phyloP scores from a whole-genome alignment of 306 rosid genomes.

The Quercus bicolor region DNA sequence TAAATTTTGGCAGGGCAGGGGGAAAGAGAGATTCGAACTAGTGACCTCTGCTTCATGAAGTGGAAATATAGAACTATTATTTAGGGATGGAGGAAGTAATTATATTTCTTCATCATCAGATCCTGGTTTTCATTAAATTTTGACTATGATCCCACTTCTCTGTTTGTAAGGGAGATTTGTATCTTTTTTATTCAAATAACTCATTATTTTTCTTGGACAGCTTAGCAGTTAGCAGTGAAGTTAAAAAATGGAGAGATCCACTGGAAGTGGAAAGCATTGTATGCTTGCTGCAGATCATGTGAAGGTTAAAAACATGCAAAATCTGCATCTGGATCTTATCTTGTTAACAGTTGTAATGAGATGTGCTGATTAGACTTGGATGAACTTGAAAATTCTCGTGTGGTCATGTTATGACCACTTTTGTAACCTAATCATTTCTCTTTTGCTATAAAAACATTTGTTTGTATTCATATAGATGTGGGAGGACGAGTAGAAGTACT shows the following conservation, averaged over 20 bases:
- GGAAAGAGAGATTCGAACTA: no score
- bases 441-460: constrained; percentile 7
- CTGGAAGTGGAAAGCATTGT: constrained; percentile 19
- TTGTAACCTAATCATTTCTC: constrained; percentile 1
- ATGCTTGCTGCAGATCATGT: constrained; percentile 22
- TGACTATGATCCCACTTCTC: no score
- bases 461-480: not conserved
- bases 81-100: not conserved
- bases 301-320: constrained; percentile 23
- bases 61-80: no score
- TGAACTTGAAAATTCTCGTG: constrained; percentile 26
- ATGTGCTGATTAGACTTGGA: constrained; percentile 31
- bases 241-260: constrained; percentile 18
- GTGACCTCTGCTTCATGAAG: no score
- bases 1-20: no score
- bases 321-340: constrained; percentile 29
- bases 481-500: constrained; percentile 12
- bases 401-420: constrained; percentile 20
- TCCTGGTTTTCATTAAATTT: not conserved
- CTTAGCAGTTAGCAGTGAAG: constrained; percentile 18
- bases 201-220: constrained; percentile 16
- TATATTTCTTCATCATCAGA: not conserved
- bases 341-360: constrained; percentile 33
- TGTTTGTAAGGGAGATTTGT: not conserved
- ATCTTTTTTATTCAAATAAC: not conserved